Base-by-base conservation (phyloP, 768 basidiomycete genomes). In the Lyophyllum shimeji region DNA sequence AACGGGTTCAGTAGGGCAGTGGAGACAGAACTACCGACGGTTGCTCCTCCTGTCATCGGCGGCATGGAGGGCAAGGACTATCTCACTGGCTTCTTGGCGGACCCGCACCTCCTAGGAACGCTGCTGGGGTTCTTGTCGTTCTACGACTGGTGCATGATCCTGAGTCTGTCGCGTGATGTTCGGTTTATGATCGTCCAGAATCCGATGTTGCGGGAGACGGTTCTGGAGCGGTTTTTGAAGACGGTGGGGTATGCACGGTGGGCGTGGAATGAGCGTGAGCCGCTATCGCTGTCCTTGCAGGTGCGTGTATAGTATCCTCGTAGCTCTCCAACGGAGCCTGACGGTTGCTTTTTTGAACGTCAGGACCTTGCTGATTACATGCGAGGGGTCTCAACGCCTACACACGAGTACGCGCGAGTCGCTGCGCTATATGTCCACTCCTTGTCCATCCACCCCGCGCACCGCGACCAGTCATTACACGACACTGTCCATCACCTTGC, bases 291-390 rank as follows among this genome's bases (percentile, higher is more conserved):
- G 54, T 82, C 83, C 9, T 65, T 90, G 25, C 77, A 82, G 75
- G 90, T 85, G 57, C 53, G 82, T 73, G 46, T 50, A 40, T 23
- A 23, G 54, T 40, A 18, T 27, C 40, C 40, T n/a, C n/a, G n/a
- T n/a, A n/a, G n/a, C n/a, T n/a, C n/a, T n/a, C 31, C 47, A n/a
- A 43, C 17, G 9, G 25, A 21, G n/a, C n/a, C n/a, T 42, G 12
- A 50, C 25, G 13, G 9, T 48, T 23, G 45, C 25, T 23, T 25
- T 24, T 25, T 47, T 27, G 24, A n/a, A 23, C 46, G 9, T n/a
- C 62, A 92, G 88, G 91, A 94, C 69, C 76, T 95, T 39, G 82
- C 82, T 63, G 81, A 87, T 50, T 94, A 93, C 63, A 85, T 93
- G 82, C 80, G 84, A 45, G 89, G 89, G 2, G 86, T 93, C 4